Evolutionary conservation across 2,329 filamentous ascomycete genomes (phyloP), one percentile per base, ranked within the genome.

Genomic region (Pseudocercospora pini-densiflorae): DNA sequence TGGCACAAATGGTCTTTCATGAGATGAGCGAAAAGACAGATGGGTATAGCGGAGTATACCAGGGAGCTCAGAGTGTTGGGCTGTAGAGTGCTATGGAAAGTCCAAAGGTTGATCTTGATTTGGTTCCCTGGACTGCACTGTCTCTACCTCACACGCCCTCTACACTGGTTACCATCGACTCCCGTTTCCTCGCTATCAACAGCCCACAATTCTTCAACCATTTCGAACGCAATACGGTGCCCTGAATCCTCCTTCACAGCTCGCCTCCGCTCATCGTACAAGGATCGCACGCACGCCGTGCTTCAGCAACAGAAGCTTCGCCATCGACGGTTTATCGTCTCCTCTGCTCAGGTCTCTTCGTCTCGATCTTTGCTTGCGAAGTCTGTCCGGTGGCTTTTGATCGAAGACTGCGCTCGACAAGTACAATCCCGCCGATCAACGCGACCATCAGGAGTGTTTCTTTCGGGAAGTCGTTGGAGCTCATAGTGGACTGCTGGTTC

Each of bases 1-100:
- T 82, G 9, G 81, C 77, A 10, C 80, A 82, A 68, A 74, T 82
- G 62, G 78, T 81, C 0, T 79, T 82, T 31, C 72, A 81, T 27
- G 63, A 77, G 64, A 72, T 82, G 76, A 73, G 68, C 2, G 77
- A 78, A 59, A 63, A 55, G 1, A 79, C 80, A 0, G 77, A 78
- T 21, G 24, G 70, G 7, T 82, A 82, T 64, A 75, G 66, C 14
- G 80, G 79, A 4, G 62, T 78, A 7, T 81, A 81, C 67, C 80
- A 82, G 47, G 63, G 63, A 12, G 33, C 61, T 40, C 63, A 27
- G 40, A 59, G 67, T 12, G 21, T 43, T 24, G 55, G 55, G 7
- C 9, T 36, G 31, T 19, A 33, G 55, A 43, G 1, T 40, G 19
- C 4, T 5, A 12, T 31, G 23, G 19, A 19, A 12, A 6, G 29